These are phyloP conservation scores for Fomes fomentarius DNA, from an alignment of 1,284 basidiomycete species.

Conservation along the genomic window DNA sequence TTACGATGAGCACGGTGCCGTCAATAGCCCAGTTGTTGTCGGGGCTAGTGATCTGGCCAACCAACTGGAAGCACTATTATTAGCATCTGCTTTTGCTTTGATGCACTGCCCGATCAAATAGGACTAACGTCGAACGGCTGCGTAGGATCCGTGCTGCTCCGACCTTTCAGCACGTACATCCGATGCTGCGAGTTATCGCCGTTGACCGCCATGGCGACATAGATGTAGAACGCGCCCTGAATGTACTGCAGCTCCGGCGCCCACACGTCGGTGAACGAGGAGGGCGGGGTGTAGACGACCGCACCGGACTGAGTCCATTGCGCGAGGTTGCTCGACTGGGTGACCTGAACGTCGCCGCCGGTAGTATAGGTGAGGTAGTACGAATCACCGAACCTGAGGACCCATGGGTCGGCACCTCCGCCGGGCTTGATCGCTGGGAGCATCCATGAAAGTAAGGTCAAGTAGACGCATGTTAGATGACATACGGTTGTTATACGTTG, in stretches of 20 bases:
- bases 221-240: constrained; percentile 8
- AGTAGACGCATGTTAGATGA: not conserved
- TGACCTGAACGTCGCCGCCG: constrained; percentile 6
- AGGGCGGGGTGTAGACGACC: not conserved
- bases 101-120: too few species aligned
- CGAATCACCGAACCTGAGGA: not conserved
- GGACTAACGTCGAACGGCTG: constrained; percentile 5
- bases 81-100: too few species aligned
- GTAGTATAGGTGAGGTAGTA: constrained; percentile 7
- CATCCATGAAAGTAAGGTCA: too few species aligned
- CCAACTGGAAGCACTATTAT: not conserved
- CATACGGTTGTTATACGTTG: constrained; percentile 6
- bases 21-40: constrained; percentile 13
- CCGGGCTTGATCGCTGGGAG: constrained; percentile 10
- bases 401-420: constrained; percentile 6
- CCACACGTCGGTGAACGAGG: constrained; percentile 5
- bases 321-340: constrained; percentile 3
- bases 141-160: constrained; percentile 6
- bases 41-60: constrained; percentile 2
- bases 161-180: constrained; percentile 6
- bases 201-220: constrained; percentile 6
- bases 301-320: constrained; percentile 1
- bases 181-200: constrained; percentile 6
- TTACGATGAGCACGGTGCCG: constrained; percentile 6
- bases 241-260: constrained; percentile 7